phyloP scores from a whole-genome alignment of 345 rosid species.

The Pseudoturritis turrita region DNA sequence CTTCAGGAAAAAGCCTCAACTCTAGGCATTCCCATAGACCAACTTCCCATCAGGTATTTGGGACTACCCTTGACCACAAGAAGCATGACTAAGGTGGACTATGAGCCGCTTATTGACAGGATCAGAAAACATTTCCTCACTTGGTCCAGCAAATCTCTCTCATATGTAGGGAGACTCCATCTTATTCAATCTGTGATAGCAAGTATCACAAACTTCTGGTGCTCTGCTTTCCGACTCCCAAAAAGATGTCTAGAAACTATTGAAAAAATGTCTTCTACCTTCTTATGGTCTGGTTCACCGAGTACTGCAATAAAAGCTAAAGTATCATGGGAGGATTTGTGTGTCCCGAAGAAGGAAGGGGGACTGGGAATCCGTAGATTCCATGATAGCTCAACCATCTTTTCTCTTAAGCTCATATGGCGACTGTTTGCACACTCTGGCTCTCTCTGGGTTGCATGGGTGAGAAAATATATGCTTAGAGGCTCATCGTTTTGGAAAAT shows the following conservation, averaged over 20 bases:
- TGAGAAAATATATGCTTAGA: no score
- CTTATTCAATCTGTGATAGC: background rate
- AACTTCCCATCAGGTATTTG: background rate
- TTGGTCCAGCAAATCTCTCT: background rate
- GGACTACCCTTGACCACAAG: background rate
- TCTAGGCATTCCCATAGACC: background rate
- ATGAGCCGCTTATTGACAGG: background rate
- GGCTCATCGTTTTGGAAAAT: no score
- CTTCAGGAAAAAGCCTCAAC: rapidly evolving
- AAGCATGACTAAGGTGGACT: background rate
- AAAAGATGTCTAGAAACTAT: background rate
- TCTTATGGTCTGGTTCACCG: background rate
- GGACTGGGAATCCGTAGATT: background rate
- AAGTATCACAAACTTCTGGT: background rate
- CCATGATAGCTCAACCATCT: no score
- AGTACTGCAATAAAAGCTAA: background rate
- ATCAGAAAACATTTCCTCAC: background rate
- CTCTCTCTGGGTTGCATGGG: no score
- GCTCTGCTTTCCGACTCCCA: background rate
- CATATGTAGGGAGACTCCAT: background rate
- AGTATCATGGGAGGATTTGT: background rate
- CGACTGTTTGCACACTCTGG: no score
- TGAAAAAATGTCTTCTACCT: background rate
- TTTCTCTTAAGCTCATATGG: no score
- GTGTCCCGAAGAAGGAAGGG: background rate